Evolutionary conservation across 139 green algal genomes (phyloP).

Genomic region (Micractinium conductrix): DNA sequence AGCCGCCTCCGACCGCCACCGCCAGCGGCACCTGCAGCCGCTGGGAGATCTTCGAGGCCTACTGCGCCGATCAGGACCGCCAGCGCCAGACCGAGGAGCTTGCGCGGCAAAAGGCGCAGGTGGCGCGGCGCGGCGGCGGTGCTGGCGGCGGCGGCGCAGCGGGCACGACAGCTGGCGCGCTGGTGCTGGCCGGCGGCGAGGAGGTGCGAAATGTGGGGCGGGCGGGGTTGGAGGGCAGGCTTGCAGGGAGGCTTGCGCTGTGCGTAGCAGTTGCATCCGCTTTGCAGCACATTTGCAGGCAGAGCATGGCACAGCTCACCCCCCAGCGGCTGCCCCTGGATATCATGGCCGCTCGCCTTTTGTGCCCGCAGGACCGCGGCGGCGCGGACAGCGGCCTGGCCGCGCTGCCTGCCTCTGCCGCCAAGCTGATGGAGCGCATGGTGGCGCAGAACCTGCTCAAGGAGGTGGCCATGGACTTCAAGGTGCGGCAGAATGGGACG

Average conservation of each 20-base stretch:
- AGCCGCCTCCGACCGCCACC: conserved; percentile 74
- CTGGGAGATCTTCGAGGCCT: conserved; percentile 95
- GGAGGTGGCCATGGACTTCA: conserved; percentile 93
- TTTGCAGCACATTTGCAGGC: too few species aligned
- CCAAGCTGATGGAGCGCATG: conserved; percentile 86
- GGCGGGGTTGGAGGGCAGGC: too few species aligned
- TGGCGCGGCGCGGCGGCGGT: conserved; percentile 34
- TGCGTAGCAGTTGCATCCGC: not conserved
- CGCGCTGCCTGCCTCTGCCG: not conserved
- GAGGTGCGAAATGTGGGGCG: too few species aligned
- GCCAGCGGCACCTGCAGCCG: conserved; percentile 75
- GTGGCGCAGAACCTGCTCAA: conserved; percentile 89
- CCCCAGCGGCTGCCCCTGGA: not conserved
- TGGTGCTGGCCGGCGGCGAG: not conserved
- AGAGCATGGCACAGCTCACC: too few species aligned
- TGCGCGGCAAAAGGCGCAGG: conserved; percentile 58
- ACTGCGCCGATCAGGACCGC: conserved; percentile 84
- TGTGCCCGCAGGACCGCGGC: not conserved
- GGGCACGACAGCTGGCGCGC: too few species aligned
- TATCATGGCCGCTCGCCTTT: not conserved
- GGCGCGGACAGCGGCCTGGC: not conserved
- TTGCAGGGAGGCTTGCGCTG: not conserved
- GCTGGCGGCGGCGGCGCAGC: too few species aligned
- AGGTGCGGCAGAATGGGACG: too few species aligned
- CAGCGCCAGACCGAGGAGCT: conserved; percentile 73